These are phyloP conservation scores for Penicillium nucicola DNA, from an alignment of 495 filamentous ascomycete species.

Conservation along the genomic window DNA sequence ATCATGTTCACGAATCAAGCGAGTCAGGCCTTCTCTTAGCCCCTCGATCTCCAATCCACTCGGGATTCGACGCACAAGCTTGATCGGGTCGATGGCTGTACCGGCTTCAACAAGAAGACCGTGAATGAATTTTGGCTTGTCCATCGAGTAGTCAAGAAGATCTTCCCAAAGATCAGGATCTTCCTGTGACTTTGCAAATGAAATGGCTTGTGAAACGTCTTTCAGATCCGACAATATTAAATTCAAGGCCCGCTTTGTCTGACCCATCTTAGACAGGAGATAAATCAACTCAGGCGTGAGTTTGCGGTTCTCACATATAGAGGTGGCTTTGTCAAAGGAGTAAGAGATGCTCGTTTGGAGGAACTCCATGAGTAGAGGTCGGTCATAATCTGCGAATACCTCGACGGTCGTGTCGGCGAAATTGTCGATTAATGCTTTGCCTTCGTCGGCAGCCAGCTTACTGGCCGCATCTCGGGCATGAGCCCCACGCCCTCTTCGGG, in stretches of 20 bases:
- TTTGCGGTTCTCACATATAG: conserved; percentile 71
- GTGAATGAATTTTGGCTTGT: conserved; percentile 90
- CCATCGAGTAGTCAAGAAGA: conserved; percentile 91
- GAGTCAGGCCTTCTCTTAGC: conserved; percentile 74
- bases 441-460: conserved; percentile 53
- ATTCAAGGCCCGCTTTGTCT: conserved; percentile 83
- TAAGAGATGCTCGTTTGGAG: conserved; percentile 82
- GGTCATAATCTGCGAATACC: conserved; percentile 82
- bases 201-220: conserved; percentile 87
- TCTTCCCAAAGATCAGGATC: conserved; percentile 94
- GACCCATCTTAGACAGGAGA: conserved; percentile 88
- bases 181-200: conserved; percentile 88
- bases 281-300: conserved; percentile 91
- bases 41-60: conserved; percentile 89
- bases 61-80: conserved; percentile 84
- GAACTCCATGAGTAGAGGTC: conserved; percentile 76
- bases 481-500: conserved; percentile 36
- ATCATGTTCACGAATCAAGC: conserved; percentile 89
- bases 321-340: conserved; percentile 70
- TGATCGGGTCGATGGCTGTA: conserved; percentile 85
- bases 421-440: conserved; percentile 73
- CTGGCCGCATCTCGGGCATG: conserved; percentile 39
- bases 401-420: conserved; percentile 82
- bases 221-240: conserved; percentile 85
- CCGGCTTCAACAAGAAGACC: conserved; percentile 91